phyloP scores from a whole-genome alignment of 78 protist species.

The Tieghemostelium lacteum region DNA sequence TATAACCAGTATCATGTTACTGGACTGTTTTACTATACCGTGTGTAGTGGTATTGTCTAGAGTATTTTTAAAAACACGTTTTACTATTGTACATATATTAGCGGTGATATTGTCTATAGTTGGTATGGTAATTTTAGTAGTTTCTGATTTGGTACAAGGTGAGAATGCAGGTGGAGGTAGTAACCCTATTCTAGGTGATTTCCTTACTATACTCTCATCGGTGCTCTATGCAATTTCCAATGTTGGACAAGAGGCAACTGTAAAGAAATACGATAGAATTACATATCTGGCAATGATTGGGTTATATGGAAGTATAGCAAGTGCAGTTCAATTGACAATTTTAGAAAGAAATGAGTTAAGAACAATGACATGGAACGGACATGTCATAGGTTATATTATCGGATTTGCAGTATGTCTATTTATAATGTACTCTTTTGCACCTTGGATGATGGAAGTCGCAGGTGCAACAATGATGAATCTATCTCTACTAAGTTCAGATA shows the following conservation, averaged over 20 bases:
- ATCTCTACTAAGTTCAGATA: constrained; percentile 89
- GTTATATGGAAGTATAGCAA: constrained; percentile 69
- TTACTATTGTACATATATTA: constrained; percentile 51
- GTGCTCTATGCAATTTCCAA: constrained; percentile 86
- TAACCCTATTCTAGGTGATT: constrained; percentile 80
- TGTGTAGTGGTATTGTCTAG: constrained; percentile 77
- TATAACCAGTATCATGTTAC: constrained; percentile 73
- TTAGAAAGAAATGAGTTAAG: constrained; percentile 60
- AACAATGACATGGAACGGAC: constrained; percentile 44
- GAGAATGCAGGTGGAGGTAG: constrained; percentile 47
- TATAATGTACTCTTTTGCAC: constrained; percentile 82
- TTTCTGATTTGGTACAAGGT: constrained; percentile 66
- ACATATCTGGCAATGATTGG: constrained; percentile 80
- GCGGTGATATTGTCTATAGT: constrained; percentile 74
- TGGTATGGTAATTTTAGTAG: constrained; percentile 76
- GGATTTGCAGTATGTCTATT: constrained; percentile 83
- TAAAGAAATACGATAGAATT: constrained; percentile 70
- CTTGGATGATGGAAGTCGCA: constrained; percentile 71
- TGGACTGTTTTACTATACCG: constrained; percentile 89
- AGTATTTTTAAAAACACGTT: constrained; percentile 68
- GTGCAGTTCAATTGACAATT: constrained; percentile 71
- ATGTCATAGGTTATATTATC: constrained; percentile 50
- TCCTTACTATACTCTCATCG: constrained; percentile 54
- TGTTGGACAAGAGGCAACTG: constrained; percentile 85
- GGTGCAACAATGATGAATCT: constrained; percentile 89